Evolutionary conservation across 2,329 filamentous ascomycete genomes (phyloP).

Genomic region (Microcyclospora pomicola): DNA sequence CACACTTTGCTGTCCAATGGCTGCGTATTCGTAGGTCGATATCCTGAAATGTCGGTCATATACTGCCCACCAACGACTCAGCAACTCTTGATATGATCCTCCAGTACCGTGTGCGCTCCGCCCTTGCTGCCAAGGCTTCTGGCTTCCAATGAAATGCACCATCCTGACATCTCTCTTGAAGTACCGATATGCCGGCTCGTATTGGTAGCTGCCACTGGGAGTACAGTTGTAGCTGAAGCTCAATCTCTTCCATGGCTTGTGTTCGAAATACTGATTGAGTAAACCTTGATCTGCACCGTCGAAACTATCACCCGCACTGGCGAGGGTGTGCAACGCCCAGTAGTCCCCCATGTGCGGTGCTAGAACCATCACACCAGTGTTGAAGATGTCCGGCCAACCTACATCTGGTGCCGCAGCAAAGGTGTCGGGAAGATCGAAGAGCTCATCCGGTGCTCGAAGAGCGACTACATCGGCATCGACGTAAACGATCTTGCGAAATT

Average conservation of each 20-base stretch:
- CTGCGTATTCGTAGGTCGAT: conserved; percentile 10
- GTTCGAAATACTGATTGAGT: conserved; percentile 83
- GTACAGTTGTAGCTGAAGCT: conserved; percentile 97
- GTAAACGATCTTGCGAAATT: conserved; percentile 88
- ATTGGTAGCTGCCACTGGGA: conserved; percentile 92
- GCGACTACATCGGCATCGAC: conserved; percentile 90
- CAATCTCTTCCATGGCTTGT: conserved; percentile 63
- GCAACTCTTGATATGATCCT: conserved; percentile 66
- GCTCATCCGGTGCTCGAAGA: conserved; percentile 78
- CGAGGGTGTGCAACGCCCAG: conserved; percentile 70
- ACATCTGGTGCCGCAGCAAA: conserved; percentile 79
- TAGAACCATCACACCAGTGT: conserved; percentile 91
- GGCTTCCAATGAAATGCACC: conserved; percentile 84
- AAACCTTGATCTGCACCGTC: conserved; percentile 94
- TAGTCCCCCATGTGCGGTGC: conserved; percentile 78
- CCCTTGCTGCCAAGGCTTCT: conserved; percentile 64
- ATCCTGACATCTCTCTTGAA: conserved; percentile 80
- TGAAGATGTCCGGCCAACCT: conserved; percentile 96
- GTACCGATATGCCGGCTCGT: conserved; percentile 85
- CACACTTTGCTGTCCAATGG: conserved; percentile 6
- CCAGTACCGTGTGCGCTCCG: conserved; percentile 34
- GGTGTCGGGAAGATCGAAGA: conserved; percentile 53
- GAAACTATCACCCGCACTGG: conserved; percentile 78
- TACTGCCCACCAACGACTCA: conserved; percentile 84
- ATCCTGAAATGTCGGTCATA: conserved; percentile 72